A percentile compares a stretch with the other conserved stretches of the same genome.
Evolutionary conservation across 2,329 filamentous ascomycete species (phyloP).

Genomic region (Cladophialophora exuberans): DNA sequence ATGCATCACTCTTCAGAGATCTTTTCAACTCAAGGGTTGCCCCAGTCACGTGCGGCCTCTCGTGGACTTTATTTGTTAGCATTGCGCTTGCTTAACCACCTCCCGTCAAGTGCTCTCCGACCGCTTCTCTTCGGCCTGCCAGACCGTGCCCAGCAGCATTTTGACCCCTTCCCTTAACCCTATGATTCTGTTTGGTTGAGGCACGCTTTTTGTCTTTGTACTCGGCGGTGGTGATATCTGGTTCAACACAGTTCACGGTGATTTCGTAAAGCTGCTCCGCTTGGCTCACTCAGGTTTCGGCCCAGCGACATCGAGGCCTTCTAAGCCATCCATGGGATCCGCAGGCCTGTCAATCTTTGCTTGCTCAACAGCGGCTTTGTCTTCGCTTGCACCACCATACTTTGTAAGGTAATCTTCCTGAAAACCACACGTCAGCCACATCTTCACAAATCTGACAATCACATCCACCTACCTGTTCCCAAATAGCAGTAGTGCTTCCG

Average conservation of each 20-base stretch:
- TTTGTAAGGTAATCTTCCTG: constrained; percentile 96
- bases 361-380: constrained; percentile 60
- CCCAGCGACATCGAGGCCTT: constrained; percentile 90
- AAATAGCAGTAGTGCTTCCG: constrained; percentile 90
- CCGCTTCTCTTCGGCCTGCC: no score
- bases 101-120: no score
- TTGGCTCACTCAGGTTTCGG: constrained; percentile 69
- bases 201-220: no score
- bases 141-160: no score
- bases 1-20: neutral
- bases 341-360: constrained; percentile 60
- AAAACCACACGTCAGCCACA: constrained; percentile 9
- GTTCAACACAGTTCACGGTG: neutral
- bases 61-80: no score
- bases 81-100: no score
- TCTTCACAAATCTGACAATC: constrained; percentile 15
- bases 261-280: neutral
- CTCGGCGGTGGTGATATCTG: no score
- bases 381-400: constrained; percentile 81
- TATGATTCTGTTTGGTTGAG: no score
- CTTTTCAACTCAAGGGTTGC: neutral
- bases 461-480: constrained; percentile 79
- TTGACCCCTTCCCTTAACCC: no score
- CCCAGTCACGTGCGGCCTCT: no score
- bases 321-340: constrained; percentile 95